Percentiles rank a stretch among this genome's conserved stretches.
These are phyloP conservation scores for Cicer arietinum DNA, from an alignment of 306 rosid species.

Conservation along the genomic window DNA sequence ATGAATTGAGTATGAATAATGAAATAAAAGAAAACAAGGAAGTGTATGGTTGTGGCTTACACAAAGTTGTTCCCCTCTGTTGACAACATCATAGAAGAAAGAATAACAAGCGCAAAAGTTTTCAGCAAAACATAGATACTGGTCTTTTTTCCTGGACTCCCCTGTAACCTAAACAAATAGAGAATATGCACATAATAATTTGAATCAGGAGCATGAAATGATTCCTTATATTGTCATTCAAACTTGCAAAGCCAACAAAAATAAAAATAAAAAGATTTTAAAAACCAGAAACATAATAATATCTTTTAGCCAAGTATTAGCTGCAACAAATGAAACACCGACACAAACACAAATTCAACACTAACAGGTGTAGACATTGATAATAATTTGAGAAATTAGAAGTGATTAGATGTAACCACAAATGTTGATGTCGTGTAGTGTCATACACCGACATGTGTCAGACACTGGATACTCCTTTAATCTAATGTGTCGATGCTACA, in stretches of 20 bases:
- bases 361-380: background rate
- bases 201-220: background rate
- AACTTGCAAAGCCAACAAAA: background rate
- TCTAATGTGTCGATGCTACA: background rate
- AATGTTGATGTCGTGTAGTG: background rate
- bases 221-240: background rate
- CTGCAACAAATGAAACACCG: background rate
- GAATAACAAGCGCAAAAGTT: conserved; percentile 83
- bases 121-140: conserved; percentile 77
- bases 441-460: background rate
- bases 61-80: conserved; percentile 89
- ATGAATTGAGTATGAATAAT: conserved; percentile 8
- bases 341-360: background rate
- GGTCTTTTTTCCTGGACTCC: conserved; percentile 86
- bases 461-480: background rate
- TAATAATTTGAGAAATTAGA: background rate
- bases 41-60: conserved; percentile 50
- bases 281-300: background rate
- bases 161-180: conserved; percentile 64
- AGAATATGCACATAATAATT: conserved; percentile 1
- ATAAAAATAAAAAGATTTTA: background rate
- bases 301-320: background rate
- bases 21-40: conserved; percentile 33
- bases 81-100: conserved; percentile 86
- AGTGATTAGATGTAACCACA: background rate